These are phyloP conservation scores for Lunularia cruciata DNA, from an alignment of 225 moss, liverwort and hornwort genomes.

Conservation along the genomic window DNA sequence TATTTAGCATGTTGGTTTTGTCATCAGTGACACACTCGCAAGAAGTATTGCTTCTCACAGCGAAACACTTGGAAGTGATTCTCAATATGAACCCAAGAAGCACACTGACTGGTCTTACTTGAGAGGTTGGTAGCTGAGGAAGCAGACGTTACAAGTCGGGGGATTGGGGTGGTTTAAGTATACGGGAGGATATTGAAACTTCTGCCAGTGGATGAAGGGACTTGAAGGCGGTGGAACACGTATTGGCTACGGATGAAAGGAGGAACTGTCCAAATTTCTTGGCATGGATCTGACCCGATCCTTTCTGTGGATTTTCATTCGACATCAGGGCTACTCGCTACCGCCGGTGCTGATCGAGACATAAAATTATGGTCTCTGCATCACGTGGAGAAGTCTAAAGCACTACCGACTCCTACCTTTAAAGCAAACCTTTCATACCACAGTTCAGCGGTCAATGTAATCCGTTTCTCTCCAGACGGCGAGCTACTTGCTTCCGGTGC, in stretches of 20 bases:
- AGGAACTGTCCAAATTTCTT: constrained; percentile 86
- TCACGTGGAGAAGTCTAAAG: constrained; percentile 57
- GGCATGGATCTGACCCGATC: constrained; percentile 84
- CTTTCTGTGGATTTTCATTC: constrained; percentile 88
- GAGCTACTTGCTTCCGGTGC: constrained; percentile 18
- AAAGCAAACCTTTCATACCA: constrained; percentile 81
- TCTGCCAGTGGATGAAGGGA: too few species aligned
- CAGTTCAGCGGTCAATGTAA: constrained; percentile 73
- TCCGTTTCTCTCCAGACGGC: constrained; percentile 90
- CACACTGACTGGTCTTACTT: too few species aligned
- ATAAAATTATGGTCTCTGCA: constrained; percentile 88
- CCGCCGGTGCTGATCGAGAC: constrained; percentile 90
- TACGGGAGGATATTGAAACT: too few species aligned
- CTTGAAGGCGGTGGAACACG: not conserved
- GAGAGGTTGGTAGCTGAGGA: too few species aligned
- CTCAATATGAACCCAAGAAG: too few species aligned
- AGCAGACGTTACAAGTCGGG: too few species aligned
- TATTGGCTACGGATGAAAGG: constrained; percentile 64
- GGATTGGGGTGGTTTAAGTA: too few species aligned
- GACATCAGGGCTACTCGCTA: constrained; percentile 71
- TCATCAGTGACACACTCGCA: too few species aligned
- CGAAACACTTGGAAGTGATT: too few species aligned
- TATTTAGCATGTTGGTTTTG: too few species aligned
- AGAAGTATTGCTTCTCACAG: too few species aligned
- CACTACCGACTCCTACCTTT: constrained; percentile 57